A percentile compares a stretch with the other conserved stretches of the same genome.
These are phyloP conservation scores for Yamadazyma friedrichii DNA, from an alignment of 1,139 yeast species.

Conservation along the genomic window DNA sequence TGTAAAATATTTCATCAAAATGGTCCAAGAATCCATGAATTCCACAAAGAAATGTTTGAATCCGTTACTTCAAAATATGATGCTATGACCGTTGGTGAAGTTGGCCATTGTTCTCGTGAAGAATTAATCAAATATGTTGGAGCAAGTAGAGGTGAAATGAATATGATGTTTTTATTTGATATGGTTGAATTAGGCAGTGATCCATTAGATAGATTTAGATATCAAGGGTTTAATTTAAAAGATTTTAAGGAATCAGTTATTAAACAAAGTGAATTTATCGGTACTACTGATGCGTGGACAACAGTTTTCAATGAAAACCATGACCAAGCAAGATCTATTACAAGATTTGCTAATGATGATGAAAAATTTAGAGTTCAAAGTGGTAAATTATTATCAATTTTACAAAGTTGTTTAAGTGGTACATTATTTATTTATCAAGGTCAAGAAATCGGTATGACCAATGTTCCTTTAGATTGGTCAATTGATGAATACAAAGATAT, in stretches of 20 bases:
- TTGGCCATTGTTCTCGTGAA: conserved; percentile 45
- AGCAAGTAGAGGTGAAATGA: conserved; percentile 49
- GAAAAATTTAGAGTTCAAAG: conserved; percentile 28
- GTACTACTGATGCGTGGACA: conserved; percentile 57
- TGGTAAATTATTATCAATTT: conserved; percentile 49
- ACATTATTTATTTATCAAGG: conserved; percentile 63
- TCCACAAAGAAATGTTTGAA: conserved; percentile 51
- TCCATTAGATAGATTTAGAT: conserved; percentile 35
- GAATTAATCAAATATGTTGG: conserved; percentile 48
- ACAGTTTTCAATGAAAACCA: conserved; percentile 58
- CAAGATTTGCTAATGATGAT: conserved; percentile 50
- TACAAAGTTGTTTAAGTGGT: conserved; percentile 51
- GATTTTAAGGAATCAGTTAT: conserved; percentile 46
- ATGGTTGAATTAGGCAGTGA: conserved; percentile 45
- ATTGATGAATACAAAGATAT: conserved; percentile 53
- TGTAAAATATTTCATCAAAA: conserved; percentile 32
- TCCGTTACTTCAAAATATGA: conserved; percentile 50
- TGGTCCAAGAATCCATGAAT: conserved; percentile 60
- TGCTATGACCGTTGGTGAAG: conserved; percentile 60
- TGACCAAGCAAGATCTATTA: conserved; percentile 55
- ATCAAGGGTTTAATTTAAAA: conserved; percentile 33
- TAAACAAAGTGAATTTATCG: conserved; percentile 32
- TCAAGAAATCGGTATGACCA: conserved; percentile 60
- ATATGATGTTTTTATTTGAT: conserved; percentile 53
- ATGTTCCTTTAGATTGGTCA: conserved; percentile 43